A percentile compares a stretch with the other conserved stretches of the same genome.
Conservation (phyloP, 768 basidiomycete genomes). For the Pisolithus albus region DNA sequence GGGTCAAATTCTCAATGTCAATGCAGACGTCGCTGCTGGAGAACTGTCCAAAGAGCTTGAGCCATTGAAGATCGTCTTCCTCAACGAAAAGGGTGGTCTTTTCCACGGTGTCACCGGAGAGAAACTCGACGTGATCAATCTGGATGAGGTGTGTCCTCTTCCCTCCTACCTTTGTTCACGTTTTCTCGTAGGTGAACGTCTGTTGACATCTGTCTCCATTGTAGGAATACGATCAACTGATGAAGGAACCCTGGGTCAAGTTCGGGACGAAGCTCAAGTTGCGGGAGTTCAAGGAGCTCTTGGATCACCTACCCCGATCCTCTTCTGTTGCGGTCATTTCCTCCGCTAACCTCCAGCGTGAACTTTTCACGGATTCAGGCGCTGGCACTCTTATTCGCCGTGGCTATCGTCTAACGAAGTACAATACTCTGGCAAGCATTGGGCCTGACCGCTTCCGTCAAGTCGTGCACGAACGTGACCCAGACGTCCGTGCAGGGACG, state of each 20-base stretch:
- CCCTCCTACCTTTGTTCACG: neutral
- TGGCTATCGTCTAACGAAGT: slow-evolving; percentile 96
- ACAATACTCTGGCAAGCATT: slow-evolving; percentile 69
- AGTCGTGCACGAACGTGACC: slow-evolving; percentile 92
- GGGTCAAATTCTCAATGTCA: slow-evolving; percentile 98
- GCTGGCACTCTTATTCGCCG: slow-evolving; percentile 97
- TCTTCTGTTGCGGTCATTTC: slow-evolving; percentile 99
- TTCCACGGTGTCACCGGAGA: slow-evolving; percentile 97
- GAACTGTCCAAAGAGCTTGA: slow-evolving; percentile 97
- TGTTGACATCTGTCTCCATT: neutral
- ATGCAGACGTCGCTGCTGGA: slow-evolving; percentile 97
- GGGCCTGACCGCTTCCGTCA: slow-evolving; percentile 94
- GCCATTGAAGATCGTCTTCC: slow-evolving; percentile 96
- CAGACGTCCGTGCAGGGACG: slow-evolving; percentile 76
- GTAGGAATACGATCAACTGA: slow-evolving; percentile 90
- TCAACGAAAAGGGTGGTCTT: slow-evolving; percentile 97
- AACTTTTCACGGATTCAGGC: slow-evolving; percentile 97
- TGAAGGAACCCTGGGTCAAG: slow-evolving; percentile 99
- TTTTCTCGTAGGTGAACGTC: neutral
- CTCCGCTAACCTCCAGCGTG: slow-evolving; percentile 86
- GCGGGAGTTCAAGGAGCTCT: slow-evolving; percentile 97
- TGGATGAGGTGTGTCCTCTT: slow-evolving; percentile 69
- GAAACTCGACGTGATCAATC: slow-evolving; percentile 92
- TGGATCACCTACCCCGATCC: slow-evolving; percentile 95
- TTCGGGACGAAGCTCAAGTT: slow-evolving; percentile 98